Percentiles rank a stretch among this genome's conserved stretches.
These are phyloP conservation scores for Chrysoporthe puriensis DNA, from an alignment of 2,329 filamentous ascomycete genomes.

Conservation along the genomic window DNA sequence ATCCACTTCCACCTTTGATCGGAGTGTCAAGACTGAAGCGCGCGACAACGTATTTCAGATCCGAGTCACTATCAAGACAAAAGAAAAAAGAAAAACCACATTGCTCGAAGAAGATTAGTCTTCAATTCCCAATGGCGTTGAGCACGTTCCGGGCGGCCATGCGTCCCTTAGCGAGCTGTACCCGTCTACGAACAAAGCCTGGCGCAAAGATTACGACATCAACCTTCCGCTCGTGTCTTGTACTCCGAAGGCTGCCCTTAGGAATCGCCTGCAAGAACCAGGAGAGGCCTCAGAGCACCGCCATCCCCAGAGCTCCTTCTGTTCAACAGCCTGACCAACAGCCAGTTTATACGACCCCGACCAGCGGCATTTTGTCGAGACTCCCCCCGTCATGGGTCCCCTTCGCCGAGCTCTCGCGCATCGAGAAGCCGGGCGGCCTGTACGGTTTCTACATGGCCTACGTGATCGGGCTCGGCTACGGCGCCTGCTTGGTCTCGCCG, in stretches of 20 bases:
- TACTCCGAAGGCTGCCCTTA: not conserved
- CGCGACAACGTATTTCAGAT: not conserved
- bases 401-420: constrained; percentile 32
- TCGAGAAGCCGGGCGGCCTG: constrained; percentile 32
- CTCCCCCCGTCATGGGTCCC: constrained; percentile 30
- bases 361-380: not conserved
- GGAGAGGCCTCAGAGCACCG: not conserved
- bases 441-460: constrained; percentile 34
- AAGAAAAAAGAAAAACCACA: no score
- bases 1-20: no score
- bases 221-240: not conserved
- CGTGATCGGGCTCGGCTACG: constrained; percentile 31
- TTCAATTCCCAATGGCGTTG: not conserved
- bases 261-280: not conserved
- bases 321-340: no score
- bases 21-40: not conserved
- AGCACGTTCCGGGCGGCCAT: not conserved
- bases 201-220: not conserved
- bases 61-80: not conserved
- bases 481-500: constrained; percentile 27
- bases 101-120: no score
- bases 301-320: not conserved
- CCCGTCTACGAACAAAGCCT: not conserved
- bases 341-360: not conserved
- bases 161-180: not conserved